Conservation (phyloP, 2,329 filamentous ascomycete species). For the Xylariaceae sp. region DNA sequence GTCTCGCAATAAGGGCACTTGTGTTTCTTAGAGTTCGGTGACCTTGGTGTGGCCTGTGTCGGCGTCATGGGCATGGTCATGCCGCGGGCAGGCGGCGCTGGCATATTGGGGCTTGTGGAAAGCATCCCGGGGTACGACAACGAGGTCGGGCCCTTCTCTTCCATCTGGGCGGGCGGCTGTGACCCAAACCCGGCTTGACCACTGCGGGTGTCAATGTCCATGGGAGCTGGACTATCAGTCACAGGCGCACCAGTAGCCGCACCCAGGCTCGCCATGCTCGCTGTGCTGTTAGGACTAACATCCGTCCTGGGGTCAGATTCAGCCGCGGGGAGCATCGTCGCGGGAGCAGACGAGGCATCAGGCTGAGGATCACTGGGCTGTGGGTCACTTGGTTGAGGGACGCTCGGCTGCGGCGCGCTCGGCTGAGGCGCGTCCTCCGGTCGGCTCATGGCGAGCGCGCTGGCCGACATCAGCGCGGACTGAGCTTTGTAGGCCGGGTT, state of each 20-base stretch:
- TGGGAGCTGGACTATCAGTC: conserved; percentile 43
- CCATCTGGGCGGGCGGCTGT: conserved; percentile 39
- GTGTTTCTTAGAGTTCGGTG: conserved; percentile 76
- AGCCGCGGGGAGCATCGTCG: conserved; percentile 24
- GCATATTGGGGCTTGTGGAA: conserved; percentile 33
- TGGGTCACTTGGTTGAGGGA: not conserved
- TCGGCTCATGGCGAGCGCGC: conserved; percentile 46
- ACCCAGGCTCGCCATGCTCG: conserved; percentile 32
- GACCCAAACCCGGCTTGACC: conserved; percentile 27
- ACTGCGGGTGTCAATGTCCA: conserved; percentile 44
- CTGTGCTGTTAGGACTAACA: conserved; percentile 35
- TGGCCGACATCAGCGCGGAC: conserved; percentile 46
- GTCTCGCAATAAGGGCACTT: conserved; percentile 95
- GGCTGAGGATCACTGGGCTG: conserved; percentile 8
- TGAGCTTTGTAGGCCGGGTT: conserved; percentile 48
- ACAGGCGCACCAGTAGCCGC: conserved; percentile 32
- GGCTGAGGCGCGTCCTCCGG: conserved; percentile 40
- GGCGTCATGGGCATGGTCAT: conserved; percentile 52
- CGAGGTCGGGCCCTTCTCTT: conserved; percentile 43
- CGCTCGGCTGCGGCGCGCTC: conserved; percentile 4
- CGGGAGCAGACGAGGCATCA: conserved; percentile 14
- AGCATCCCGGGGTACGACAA: conserved; percentile 49
- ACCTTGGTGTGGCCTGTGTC: conserved; percentile 48
- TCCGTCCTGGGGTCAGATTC: conserved; percentile 29
- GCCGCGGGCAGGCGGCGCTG: conserved; percentile 39